A percentile compares a stretch with the other conserved stretches of the same genome.
These are phyloP conservation scores for Erysimum cheiranthoides DNA, from an alignment of 345 rosid species.

Conservation along the genomic window DNA sequence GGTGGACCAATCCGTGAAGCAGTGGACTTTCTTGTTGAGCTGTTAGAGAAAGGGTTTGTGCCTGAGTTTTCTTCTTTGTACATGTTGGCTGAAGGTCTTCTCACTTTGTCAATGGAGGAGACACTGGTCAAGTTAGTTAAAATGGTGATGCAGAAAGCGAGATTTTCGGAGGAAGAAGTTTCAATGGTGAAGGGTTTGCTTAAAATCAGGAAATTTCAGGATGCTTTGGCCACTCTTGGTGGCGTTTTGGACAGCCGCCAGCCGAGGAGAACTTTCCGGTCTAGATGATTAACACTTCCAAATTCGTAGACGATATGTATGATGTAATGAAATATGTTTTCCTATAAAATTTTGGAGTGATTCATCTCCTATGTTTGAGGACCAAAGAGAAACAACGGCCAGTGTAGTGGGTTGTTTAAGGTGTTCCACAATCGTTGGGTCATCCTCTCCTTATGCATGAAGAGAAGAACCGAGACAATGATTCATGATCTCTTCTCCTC, in stretches of 20 bases:
- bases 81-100: slow-evolving; percentile 89
- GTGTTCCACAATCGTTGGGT: too few species aligned
- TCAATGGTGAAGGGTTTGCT: slow-evolving; percentile 74
- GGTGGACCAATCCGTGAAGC: slow-evolving; percentile 90
- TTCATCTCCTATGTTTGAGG: background rate
- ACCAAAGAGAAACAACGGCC: background rate
- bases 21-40: slow-evolving; percentile 76
- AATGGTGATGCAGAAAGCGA: slow-evolving; percentile 74
- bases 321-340: slow-evolving; percentile 16
- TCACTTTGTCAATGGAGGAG: slow-evolving; percentile 69
- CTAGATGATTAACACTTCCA: slow-evolving; percentile 34
- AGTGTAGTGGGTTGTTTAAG: background rate
- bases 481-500: background rate
- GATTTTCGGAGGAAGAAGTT: slow-evolving; percentile 59
- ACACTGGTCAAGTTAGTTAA: slow-evolving; percentile 65
- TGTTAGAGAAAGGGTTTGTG: slow-evolving; percentile 69
- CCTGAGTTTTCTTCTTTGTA: slow-evolving; percentile 78
- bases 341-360: slow-evolving; percentile 3
- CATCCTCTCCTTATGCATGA: background rate
- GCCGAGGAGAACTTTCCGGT: slow-evolving; percentile 51
- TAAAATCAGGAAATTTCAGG: slow-evolving; percentile 71
- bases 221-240: slow-evolving; percentile 72
- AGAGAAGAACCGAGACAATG: background rate
- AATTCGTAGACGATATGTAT: background rate
- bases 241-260: slow-evolving; percentile 55